Evolutionary conservation across 116 monocot species (phyloP).

Genomic region (Trichopus zeylanicus): DNA sequence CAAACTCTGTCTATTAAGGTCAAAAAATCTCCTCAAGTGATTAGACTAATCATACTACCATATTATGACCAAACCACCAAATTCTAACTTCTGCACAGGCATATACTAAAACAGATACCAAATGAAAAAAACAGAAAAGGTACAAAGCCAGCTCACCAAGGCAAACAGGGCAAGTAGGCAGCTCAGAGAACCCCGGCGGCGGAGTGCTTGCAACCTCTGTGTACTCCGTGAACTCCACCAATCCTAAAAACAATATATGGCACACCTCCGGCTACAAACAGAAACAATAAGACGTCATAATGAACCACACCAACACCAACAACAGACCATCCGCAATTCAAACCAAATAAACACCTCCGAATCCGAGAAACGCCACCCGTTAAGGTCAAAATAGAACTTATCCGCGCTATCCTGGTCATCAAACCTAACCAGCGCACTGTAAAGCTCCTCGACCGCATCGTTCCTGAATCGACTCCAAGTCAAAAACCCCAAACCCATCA

Average conservation of each 20-base stretch:
- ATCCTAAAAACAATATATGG: conserved; percentile 64
- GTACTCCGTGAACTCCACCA: conserved; percentile 66
- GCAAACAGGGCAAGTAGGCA: conserved; percentile 91
- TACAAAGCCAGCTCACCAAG: too few species aligned
- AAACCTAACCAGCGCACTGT: conserved; percentile 67
- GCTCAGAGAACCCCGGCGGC: conserved; percentile 59
- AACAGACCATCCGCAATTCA: neutral
- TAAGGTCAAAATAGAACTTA: conserved; percentile 66
- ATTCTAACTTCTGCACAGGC: neutral
- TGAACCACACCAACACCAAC: neutral
- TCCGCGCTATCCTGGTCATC: conserved; percentile 80
- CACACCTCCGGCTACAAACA: conserved; percentile 74
- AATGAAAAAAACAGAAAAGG: too few species aligned
- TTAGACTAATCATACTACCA: too few species aligned
- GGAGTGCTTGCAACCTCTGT: conserved; percentile 48
- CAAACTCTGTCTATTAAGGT: too few species aligned
- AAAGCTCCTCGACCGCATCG: conserved; percentile 81
- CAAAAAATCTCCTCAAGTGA: too few species aligned
- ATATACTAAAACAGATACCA: neutral
- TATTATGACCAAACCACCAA: neutral
- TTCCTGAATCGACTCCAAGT: conserved; percentile 33
- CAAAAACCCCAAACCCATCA: neutral
- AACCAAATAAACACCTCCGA: conserved; percentile 34
- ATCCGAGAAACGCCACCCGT: conserved; percentile 72
- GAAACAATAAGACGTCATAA: neutral